Evolutionary conservation across 768 basidiomycete genomes (phyloP).

Genomic region (Crassisporium funariophilum): DNA sequence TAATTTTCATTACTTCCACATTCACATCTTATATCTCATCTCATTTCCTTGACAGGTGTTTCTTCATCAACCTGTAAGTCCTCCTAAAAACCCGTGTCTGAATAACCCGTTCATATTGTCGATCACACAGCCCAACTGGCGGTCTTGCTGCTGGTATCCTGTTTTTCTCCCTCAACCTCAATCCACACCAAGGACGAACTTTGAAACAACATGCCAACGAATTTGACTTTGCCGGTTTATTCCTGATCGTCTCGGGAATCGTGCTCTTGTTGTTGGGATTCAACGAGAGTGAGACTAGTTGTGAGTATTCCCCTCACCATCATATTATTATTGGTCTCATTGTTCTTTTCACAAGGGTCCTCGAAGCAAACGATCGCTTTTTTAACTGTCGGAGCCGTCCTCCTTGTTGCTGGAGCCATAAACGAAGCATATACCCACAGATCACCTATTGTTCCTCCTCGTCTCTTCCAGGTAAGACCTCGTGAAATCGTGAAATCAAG

Average conservation of each 20-base stretch:
- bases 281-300: constrained; percentile 66
- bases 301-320: constrained; percentile 39
- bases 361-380: constrained; percentile 60
- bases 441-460: constrained; percentile 73
- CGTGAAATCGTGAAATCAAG: background rate
- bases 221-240: constrained; percentile 74
- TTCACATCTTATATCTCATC: constrained; percentile 6
- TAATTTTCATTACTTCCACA: constrained; percentile 22
- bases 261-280: constrained; percentile 73
- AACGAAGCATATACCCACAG: constrained; percentile 65
- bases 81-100: background rate
- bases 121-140: constrained; percentile 63
- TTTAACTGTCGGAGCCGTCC: constrained; percentile 55
- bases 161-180: constrained; percentile 79
- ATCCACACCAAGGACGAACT: constrained; percentile 64
- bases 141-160: constrained; percentile 62
- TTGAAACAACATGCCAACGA: constrained; percentile 59
- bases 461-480: constrained; percentile 64
- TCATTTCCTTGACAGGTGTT: constrained; percentile 49
- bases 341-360: constrained; percentile 47
- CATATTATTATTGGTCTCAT: background rate
- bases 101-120: too few species aligned
- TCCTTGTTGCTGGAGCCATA: constrained; percentile 52
- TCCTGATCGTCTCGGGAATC: constrained; percentile 64
- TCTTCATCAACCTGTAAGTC: constrained; percentile 72